These are phyloP conservation scores for Monosporascus sp. DNA, from an alignment of 2,329 filamentous ascomycete species.

Conservation along the genomic window DNA sequence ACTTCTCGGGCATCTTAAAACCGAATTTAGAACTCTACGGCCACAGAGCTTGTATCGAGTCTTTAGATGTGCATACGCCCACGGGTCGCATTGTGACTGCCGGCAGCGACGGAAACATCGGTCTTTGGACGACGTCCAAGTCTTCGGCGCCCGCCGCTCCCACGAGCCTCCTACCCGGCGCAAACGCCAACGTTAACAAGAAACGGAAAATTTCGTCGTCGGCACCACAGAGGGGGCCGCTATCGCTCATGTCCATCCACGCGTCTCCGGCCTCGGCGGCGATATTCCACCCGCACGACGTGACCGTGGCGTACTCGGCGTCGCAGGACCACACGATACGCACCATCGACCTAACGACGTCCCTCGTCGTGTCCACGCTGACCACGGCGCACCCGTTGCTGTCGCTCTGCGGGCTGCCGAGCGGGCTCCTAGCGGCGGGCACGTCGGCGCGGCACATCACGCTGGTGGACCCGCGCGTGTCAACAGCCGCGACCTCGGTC, in stretches of 20 bases:
- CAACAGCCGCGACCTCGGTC: slow-evolving; percentile 68
- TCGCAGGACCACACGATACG: slow-evolving; percentile 88
- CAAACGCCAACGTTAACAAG: slow-evolving; percentile 61
- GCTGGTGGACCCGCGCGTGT: slow-evolving; percentile 82
- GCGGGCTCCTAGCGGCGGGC: slow-evolving; percentile 63
- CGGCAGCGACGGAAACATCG: slow-evolving; percentile 75
- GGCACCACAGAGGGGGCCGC: slow-evolving; percentile 69
- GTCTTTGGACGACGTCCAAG: slow-evolving; percentile 84
- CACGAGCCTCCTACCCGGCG: slow-evolving; percentile 60
- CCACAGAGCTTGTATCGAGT: slow-evolving; percentile 70
- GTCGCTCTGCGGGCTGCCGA: slow-evolving; percentile 68
- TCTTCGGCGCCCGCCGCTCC: slow-evolving; percentile 70
- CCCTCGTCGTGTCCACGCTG: slow-evolving; percentile 71
- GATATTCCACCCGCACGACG: slow-evolving; percentile 78
- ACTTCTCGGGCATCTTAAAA: slow-evolving; percentile 57
- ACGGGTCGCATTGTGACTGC: slow-evolving; percentile 79
- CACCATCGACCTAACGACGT: slow-evolving; percentile 86
- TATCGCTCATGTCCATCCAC: slow-evolving; percentile 69
- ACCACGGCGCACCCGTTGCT: slow-evolving; percentile 80
- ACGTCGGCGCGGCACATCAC: slow-evolving; percentile 84
- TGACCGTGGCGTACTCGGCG: slow-evolving; percentile 84
- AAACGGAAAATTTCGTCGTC: slow-evolving; percentile 61
- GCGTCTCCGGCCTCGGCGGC: slow-evolving; percentile 70
- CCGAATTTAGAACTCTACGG: slow-evolving; percentile 79
- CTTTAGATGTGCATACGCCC: slow-evolving; percentile 66